Percentiles rank a stretch among this genome's conserved stretches.
These are phyloP conservation scores for Metschnikowia shivogae DNA, from an alignment of 805 yeast species.

Conservation along the genomic window DNA sequence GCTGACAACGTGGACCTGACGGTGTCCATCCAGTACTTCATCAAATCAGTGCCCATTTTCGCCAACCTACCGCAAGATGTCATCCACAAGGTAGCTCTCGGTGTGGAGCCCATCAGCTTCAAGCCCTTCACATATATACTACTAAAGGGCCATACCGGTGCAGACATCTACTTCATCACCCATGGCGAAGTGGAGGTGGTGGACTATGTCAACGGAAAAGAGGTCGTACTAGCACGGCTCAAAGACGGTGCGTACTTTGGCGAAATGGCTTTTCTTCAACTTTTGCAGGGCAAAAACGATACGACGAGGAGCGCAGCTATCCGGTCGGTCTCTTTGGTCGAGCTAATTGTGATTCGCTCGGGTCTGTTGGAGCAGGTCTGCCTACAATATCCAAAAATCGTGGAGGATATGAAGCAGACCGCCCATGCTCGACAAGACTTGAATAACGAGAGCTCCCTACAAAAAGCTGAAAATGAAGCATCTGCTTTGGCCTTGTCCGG, in stretches of 20 bases:
- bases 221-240: slow-evolving; percentile 51
- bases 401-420: slow-evolving; percentile 56
- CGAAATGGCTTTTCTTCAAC: slow-evolving; percentile 65
- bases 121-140: slow-evolving; percentile 59
- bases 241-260: slow-evolving; percentile 68
- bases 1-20: slow-evolving; percentile 46
- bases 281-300: slow-evolving; percentile 31
- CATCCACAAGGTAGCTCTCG: slow-evolving; percentile 60
- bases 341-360: slow-evolving; percentile 57
- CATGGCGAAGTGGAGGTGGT: slow-evolving; percentile 70
- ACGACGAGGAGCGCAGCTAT: slow-evolving; percentile 56
- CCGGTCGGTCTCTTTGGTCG: slow-evolving; percentile 56
- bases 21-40: slow-evolving; percentile 53
- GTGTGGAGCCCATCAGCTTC: slow-evolving; percentile 52
- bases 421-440: slow-evolving; percentile 47
- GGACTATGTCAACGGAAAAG: slow-evolving; percentile 27
- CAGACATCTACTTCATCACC: slow-evolving; percentile 63
- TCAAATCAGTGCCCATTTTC: slow-evolving; percentile 57
- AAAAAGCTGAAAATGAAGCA: neutral
- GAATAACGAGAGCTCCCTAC: slow-evolving; percentile 8
- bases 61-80: slow-evolving; percentile 52
- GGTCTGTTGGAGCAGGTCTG: slow-evolving; percentile 52
- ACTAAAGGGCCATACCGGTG: slow-evolving; percentile 54
- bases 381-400: slow-evolving; percentile 52
- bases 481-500: neutral